Evolutionary conservation across 2,329 filamentous ascomycete species (phyloP), one percentile per base, ranked within the genome.

Genomic region (Tolypocladium capitatum): DNA sequence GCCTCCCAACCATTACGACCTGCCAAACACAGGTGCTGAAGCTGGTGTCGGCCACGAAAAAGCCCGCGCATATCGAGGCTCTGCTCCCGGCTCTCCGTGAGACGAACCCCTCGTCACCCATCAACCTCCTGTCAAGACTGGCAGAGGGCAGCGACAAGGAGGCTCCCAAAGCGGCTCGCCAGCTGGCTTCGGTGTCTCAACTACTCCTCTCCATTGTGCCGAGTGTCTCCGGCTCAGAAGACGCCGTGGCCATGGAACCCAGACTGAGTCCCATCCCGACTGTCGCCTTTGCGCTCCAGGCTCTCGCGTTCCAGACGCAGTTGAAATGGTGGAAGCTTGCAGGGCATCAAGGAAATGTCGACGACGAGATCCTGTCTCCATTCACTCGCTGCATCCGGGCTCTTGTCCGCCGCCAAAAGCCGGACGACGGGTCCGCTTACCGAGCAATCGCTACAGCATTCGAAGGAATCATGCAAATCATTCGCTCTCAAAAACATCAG

Each of bases 121-220:
- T 74, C 8, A 75, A 70, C 11, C 64, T 86, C 2, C 66, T 87
- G 1, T 56, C 73, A 8, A 62, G 67, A 8, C 68, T 72, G 6
- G 69, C 70, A 0, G 65, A 68, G 47, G 60, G 63, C 43, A 62
- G 63, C 47, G 58, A 67, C 3, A 66, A 73, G 16, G 71, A 75
- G n/a, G 60, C 68, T 11, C 65, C 68, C 8, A 88, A 85, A 58
- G 69, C 73, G 18, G 71, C 77, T 10, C 78, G 78, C 3, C 83
- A 87, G 52, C 66, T 90, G 18, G 83, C 87, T 45, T 73, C 71
- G 0, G 59, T 88, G 2, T 80, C 82, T 0, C 81, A 85, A 53
- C 71, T 72, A 3, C 66, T 89, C 0, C 66, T 89, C 1, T 75
- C 79, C 0, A 64, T 89, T 1, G 76, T 81, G 28, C 84, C 85